Conservation (phyloP, 768 basidiomycete species). For the Rickenella mellea region DNA sequence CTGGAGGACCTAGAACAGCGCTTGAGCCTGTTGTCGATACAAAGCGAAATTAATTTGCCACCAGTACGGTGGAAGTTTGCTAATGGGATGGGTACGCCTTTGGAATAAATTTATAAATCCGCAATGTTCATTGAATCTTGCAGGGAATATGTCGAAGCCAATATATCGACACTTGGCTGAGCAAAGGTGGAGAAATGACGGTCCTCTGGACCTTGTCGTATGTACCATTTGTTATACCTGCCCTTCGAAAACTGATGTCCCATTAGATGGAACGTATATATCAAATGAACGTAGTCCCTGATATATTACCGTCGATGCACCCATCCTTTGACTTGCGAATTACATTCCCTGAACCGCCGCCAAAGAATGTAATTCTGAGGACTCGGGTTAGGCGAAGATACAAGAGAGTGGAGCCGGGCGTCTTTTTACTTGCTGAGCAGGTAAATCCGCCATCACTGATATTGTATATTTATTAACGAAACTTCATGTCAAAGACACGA, state of each 20-base stretch:
- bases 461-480: not conserved
- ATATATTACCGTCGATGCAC: slow-evolving; percentile 62
- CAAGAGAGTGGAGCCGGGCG: slow-evolving; percentile 57
- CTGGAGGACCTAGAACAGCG: slow-evolving; percentile 38
- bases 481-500: slow-evolving; percentile 38
- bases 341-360: slow-evolving; percentile 33
- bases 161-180: slow-evolving; percentile 76
- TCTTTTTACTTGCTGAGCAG: slow-evolving; percentile 58
- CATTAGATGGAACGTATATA: slow-evolving; percentile 84
- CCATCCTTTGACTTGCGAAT: slow-evolving; percentile 72
- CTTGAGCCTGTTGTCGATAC: slow-evolving; percentile 58
- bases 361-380: slow-evolving; percentile 15
- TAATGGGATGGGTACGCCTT: slow-evolving; percentile 67
- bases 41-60: slow-evolving; percentile 80
- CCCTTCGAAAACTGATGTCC: not conserved
- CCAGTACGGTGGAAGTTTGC: slow-evolving; percentile 68
- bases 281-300: slow-evolving; percentile 88
- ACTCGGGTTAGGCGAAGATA: slow-evolving; percentile 18
- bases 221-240: slow-evolving; percentile 17
- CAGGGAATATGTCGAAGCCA: slow-evolving; percentile 59
- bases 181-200: slow-evolving; percentile 78
- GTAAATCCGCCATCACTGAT: slow-evolving; percentile 25
- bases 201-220: slow-evolving; percentile 76
- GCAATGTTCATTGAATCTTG: not conserved
- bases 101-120: not conserved